Base-by-base conservation (phyloP, 2,329 filamentous ascomycete species). In the Claviceps arundinis region DNA sequence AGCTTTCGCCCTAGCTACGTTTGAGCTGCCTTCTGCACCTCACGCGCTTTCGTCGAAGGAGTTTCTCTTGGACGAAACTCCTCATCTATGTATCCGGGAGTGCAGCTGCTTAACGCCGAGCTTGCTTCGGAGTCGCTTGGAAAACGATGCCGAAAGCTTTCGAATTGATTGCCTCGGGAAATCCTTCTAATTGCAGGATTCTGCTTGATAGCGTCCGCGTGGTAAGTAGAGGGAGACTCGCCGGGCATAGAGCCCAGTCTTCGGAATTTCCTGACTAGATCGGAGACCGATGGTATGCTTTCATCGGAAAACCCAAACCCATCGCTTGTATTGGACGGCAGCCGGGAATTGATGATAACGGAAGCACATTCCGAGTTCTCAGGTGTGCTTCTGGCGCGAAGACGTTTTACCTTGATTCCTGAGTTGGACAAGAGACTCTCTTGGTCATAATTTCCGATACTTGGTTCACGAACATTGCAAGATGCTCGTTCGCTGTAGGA, bases 231-330 rank as follows among this genome's bases (percentile, higher is more conserved):
- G 13, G 47, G 52, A 47, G 26, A 24, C 7, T 8, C 26, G 22
- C 47, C 53, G 30, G 54, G 54, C 41, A 46, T 22, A n/a, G 55
- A 56, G 37, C 53, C 55, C 57, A 61, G 56, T 5, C 54, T 55
- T 22, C 58, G 54, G 42, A 61, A 61, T 37, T 58, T 61, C 30
- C 50, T 59, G 22, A 61, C 60, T 6, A 61, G 57, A 44, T 60
- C 59, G 22, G 60, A 60, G 16, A 61, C 60, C 4, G 60, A 61
- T 40, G 56, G 53, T 14, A 56, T 50, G 13, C 48, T 52, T 2
- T 55, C 54, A n/a, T 54, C 52, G 5, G 40, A 37, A 42, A 50
- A 45, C 13, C n/a, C 41, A 5, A 48, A 41, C 9, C 41, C 38
- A 7, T 46, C 50, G 14, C 51, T 55, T 43, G 41, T 37, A n/a